phyloP scores from a whole-genome alignment of 352 stramenopile genomes.

The Phytophthora citrophthora region DNA sequence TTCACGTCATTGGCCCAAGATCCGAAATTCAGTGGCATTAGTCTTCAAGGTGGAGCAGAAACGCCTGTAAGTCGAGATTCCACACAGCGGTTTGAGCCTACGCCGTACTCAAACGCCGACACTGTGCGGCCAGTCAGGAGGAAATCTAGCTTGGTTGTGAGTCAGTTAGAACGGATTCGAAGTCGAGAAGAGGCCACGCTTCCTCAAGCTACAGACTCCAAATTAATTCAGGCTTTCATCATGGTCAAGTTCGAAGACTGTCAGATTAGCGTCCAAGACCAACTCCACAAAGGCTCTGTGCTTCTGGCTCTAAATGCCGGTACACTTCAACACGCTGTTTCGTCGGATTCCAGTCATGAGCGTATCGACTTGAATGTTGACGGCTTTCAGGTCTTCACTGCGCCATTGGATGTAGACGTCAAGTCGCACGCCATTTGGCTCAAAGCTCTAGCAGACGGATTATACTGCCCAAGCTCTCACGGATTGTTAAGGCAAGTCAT shows the following conservation, averaged over 20 bases:
- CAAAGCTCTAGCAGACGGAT: slow-evolving; percentile 56
- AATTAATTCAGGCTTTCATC: slow-evolving; percentile 59
- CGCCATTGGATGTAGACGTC: slow-evolving; percentile 74
- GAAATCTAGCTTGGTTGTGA: slow-evolving; percentile 17
- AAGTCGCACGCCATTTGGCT: slow-evolving; percentile 75
- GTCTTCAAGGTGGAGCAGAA: slow-evolving; percentile 37
- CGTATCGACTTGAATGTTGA: slow-evolving; percentile 67
- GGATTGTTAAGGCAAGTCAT: slow-evolving; percentile 73
- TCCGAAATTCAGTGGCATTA: slow-evolving; percentile 73
- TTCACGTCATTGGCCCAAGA: slow-evolving; percentile 72
- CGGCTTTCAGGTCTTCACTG: slow-evolving; percentile 70
- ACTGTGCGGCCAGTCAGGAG: slow-evolving; percentile 19
- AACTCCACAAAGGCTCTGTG: slow-evolving; percentile 69
- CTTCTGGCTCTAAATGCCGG: slow-evolving; percentile 69
- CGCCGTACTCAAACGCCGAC: slow-evolving; percentile 37
- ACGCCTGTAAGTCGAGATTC: slow-evolving; percentile 8
- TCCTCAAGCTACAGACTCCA: slow-evolving; percentile 9
- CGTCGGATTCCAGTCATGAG: slow-evolving; percentile 54
- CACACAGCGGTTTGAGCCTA: slow-evolving; percentile 28
- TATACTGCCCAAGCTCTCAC: slow-evolving; percentile 66
- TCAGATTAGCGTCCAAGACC: slow-evolving; percentile 81
- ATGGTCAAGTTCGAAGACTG: slow-evolving; percentile 81
- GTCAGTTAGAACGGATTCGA: slow-evolving; percentile 7
- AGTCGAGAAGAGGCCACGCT: slow-evolving; percentile 9
- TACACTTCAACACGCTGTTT: slow-evolving; percentile 62